A percentile compares a stretch with the other conserved stretches of the same genome.
phyloP scores from a whole-genome alignment of 768 basidiomycete species.

The Naganishia vaughanmartiniae region DNA sequence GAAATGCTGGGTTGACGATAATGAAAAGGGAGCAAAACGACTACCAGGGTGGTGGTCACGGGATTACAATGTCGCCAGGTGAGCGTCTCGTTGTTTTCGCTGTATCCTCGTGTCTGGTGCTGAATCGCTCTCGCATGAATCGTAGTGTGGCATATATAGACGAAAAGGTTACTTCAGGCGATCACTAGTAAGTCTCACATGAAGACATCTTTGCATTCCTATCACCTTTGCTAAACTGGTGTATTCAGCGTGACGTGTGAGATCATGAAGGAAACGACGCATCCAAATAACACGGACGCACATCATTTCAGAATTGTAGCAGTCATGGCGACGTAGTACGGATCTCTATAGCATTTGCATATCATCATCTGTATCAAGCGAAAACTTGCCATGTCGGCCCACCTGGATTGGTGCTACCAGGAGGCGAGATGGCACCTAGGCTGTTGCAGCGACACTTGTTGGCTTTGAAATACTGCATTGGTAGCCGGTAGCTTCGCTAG shows the following conservation, averaged over 20 bases:
- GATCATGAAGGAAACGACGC: conserved; percentile 37
- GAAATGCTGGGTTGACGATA: conserved; percentile 50
- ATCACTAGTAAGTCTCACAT: conserved; percentile 46
- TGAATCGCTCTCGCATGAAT: conserved; percentile 10
- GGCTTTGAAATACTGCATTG: too few relatives aligned
- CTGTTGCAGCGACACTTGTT: too few relatives aligned
- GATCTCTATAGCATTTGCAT: too few relatives aligned
- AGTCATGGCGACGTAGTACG: conserved; percentile 47
- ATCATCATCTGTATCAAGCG: too few relatives aligned
- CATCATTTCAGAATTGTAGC: conserved; percentile 48
- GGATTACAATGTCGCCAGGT: conserved; percentile 48
- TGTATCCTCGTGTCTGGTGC: background rate
- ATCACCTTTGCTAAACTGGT: background rate
- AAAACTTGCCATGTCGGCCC: too few relatives aligned
- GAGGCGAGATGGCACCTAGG: too few relatives aligned
- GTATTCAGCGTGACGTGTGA: conserved; percentile 44
- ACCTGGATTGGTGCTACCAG: too few relatives aligned
- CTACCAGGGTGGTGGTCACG: conserved; percentile 45
- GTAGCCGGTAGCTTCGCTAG: too few relatives aligned
- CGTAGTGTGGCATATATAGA: conserved; percentile 51
- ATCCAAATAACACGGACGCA: conserved; percentile 42
- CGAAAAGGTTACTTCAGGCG: conserved; percentile 48
- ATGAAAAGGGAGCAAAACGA: conserved; percentile 42
- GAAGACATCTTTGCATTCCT: background rate
- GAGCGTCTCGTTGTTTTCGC: conserved; percentile 18